These are phyloP conservation scores for Microdochium nivale DNA, from an alignment of 2,329 filamentous ascomycete genomes.

Conservation along the genomic window DNA sequence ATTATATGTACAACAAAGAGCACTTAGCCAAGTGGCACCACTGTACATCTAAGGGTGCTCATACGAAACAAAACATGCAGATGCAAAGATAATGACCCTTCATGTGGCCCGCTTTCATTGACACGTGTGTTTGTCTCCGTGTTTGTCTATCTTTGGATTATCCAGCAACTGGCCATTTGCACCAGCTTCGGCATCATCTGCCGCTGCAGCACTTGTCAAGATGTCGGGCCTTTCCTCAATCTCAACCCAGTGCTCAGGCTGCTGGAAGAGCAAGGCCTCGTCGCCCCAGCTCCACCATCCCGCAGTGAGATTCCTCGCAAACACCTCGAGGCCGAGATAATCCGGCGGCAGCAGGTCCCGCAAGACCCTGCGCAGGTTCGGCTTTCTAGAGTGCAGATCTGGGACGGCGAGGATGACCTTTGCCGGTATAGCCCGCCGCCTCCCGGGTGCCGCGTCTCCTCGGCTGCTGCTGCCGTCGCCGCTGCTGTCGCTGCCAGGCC, in stretches of 20 bases:
- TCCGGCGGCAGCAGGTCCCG: conserved; percentile 39
- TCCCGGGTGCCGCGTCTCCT: conserved; percentile 3
- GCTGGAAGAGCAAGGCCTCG: conserved; percentile 63
- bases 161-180: background rate
- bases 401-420: conserved; percentile 62
- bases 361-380: conserved; percentile 56
- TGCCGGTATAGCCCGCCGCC: conserved; percentile 24
- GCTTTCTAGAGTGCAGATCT: conserved; percentile 72
- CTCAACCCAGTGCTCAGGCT: conserved; percentile 39
- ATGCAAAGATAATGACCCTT: no score
- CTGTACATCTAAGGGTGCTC: no score
- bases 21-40: no score
- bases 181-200: background rate
- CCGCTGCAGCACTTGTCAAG: background rate
- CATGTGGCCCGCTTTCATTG: no score
- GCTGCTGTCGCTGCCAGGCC: conserved; percentile 9
- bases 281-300: conserved; percentile 78
- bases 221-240: conserved; percentile 1
- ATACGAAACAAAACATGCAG: no score
- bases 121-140: no score
- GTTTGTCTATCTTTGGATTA: no score
- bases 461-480: conserved; percentile 5
- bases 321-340: conserved; percentile 62
- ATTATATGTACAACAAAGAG: no score
- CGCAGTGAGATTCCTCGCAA: conserved; percentile 63